A percentile compares a stretch with the other conserved stretches of the same genome.
These are phyloP conservation scores for Abrus pulchellus DNA, from an alignment of 306 rosid species.

Conservation along the genomic window DNA sequence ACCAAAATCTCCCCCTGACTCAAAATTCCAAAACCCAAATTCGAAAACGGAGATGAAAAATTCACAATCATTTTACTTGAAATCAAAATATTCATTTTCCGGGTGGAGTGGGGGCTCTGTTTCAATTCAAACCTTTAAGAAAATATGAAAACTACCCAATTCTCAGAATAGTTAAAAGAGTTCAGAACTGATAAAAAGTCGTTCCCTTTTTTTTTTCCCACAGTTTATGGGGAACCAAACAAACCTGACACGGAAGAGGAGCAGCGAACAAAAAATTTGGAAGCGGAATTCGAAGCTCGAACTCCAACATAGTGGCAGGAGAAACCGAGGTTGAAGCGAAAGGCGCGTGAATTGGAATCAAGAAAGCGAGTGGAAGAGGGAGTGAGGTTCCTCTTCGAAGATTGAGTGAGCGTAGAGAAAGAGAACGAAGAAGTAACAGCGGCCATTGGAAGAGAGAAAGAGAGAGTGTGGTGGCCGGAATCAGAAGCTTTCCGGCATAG, in stretches of 20 bases:
- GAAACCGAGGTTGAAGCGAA: slow-evolving; percentile 59
- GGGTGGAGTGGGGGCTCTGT: neutral
- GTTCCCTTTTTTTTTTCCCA: neutral
- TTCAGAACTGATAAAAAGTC: neutral
- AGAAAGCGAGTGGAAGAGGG: slow-evolving; percentile 60
- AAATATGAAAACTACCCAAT: slow-evolving; percentile 7
- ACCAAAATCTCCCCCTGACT: neutral
- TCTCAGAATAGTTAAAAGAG: slow-evolving; percentile 18
- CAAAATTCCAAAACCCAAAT: neutral
- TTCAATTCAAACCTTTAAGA: neutral
- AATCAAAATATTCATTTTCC: slow-evolving; percentile 2
- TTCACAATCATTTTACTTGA: slow-evolving; percentile 7
- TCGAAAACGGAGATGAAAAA: neutral
- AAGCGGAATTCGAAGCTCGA: slow-evolving; percentile 59
- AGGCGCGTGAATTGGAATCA: slow-evolving; percentile 58
- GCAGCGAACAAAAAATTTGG: slow-evolving; percentile 72
- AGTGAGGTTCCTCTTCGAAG: slow-evolving; percentile 59
- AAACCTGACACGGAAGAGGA: slow-evolving; percentile 70
- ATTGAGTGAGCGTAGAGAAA: slow-evolving; percentile 71
- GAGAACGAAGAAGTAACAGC: slow-evolving; percentile 74
- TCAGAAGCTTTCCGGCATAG: slow-evolving; percentile 38
- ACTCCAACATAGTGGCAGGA: slow-evolving; percentile 49
- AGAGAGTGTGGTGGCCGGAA: slow-evolving; percentile 41
- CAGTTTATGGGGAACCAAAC: slow-evolving; percentile 40
- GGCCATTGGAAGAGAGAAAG: slow-evolving; percentile 62